Evolutionary conservation across 2,329 filamentous ascomycete species (phyloP).

Genomic region (Proliferodiscus dingleyae): DNA sequence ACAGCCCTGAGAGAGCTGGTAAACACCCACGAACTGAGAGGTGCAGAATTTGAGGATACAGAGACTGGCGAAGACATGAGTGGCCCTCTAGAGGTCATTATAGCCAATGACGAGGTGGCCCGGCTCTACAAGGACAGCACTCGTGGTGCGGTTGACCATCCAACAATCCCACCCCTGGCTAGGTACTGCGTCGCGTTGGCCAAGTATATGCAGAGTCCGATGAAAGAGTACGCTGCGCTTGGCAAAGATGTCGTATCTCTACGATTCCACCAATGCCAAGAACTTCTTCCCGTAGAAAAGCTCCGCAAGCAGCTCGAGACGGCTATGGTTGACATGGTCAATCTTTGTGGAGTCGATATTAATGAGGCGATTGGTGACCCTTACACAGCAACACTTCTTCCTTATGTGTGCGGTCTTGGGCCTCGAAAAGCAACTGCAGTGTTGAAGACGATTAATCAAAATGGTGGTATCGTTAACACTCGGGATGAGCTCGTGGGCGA

Average conservation of each 20-base stretch:
- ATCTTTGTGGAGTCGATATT: conserved; percentile 90
- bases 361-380: conserved; percentile 82
- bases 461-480: conserved; percentile 79
- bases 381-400: conserved; percentile 81
- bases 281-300: conserved; percentile 82
- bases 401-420: conserved; percentile 86
- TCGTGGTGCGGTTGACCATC: conserved; percentile 74
- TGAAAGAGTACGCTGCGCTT: conserved; percentile 93
- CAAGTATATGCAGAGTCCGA: conserved; percentile 87
- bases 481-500: conserved; percentile 87
- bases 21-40: conserved; percentile 69
- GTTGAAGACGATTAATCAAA: conserved; percentile 85
- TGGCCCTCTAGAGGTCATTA: conserved; percentile 79
- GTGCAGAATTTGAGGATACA: conserved; percentile 74
- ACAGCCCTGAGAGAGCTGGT: conserved; percentile 77
- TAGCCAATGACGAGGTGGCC: conserved; percentile 97
- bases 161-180: conserved; percentile 70
- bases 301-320: conserved; percentile 82
- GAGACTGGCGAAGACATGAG: conserved; percentile 71
- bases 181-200: conserved; percentile 88
- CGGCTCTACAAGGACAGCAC: conserved; percentile 89
- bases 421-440: conserved; percentile 84
- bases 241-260: conserved; percentile 84
- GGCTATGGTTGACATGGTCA: conserved; percentile 98
- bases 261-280: conserved; percentile 84